phyloP scores from a whole-genome alignment of 441 rosid species.

The Eutrema salsugineum region DNA sequence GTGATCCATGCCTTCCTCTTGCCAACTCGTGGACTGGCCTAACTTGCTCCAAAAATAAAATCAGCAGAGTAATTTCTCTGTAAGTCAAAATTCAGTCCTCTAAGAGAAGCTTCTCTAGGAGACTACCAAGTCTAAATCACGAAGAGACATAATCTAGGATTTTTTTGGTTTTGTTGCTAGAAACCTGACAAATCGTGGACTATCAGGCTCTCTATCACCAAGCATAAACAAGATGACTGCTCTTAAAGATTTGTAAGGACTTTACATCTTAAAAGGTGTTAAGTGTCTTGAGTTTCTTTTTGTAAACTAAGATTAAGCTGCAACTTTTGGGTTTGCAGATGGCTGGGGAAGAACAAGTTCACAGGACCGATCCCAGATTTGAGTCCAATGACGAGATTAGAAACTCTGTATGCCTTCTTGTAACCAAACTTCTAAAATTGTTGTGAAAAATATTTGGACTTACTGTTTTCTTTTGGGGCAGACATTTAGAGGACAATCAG shows the following conservation, averaged over 20 bases:
- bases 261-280: neutral
- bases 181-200: constrained; percentile 59
- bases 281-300: neutral
- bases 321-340: constrained; percentile 39
- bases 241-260: constrained; percentile 60
- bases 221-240: constrained; percentile 57
- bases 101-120: neutral
- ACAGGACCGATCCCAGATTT: constrained; percentile 72
- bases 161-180: constrained; percentile 37
- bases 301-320: constrained; percentile 1
- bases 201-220: constrained; percentile 54
- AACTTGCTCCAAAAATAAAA: constrained; percentile 49
- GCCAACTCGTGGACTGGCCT: constrained; percentile 89
- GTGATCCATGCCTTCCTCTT: constrained; percentile 91
- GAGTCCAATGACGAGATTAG: constrained; percentile 41
- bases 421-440: constrained; percentile 3
- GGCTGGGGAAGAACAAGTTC: constrained; percentile 68
- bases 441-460: neutral
- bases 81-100: constrained; percentile 40
- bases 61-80: constrained; percentile 58
- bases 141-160: neutral
- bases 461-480: constrained; percentile 24
- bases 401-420: constrained; percentile 56
- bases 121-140: neutral
- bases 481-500: constrained; percentile 78